Evolutionary conservation across 2,329 filamentous ascomycete species (phyloP).

Genomic region (Boeremia exigua): DNA sequence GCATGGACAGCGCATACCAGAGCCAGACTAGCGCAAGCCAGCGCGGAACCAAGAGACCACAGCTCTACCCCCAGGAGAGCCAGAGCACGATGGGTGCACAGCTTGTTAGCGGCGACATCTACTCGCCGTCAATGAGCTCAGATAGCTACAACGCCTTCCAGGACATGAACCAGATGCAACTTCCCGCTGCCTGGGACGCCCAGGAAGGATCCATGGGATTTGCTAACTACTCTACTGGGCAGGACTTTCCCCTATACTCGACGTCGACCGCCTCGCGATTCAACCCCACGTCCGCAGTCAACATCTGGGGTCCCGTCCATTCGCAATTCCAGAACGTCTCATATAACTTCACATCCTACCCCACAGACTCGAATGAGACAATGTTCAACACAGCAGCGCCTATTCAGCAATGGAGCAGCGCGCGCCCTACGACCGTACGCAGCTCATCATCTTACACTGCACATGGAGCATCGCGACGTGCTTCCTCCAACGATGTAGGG

Average conservation of each 20-base stretch:
- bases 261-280: constrained; percentile 33
- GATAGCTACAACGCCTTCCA: constrained; percentile 44
- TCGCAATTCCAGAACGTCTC: constrained; percentile 34
- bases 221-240: constrained; percentile 48
- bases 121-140: constrained; percentile 47
- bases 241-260: constrained; percentile 43
- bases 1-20: constrained; percentile 53
- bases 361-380: constrained; percentile 25
- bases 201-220: constrained; percentile 41
- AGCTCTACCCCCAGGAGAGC: constrained; percentile 40
- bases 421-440: constrained; percentile 29
- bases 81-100: constrained; percentile 37
- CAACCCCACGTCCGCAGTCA: constrained; percentile 26
- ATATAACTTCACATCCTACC: constrained; percentile 37
- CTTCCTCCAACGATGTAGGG: constrained; percentile 32
- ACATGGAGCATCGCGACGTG: constrained; percentile 29
- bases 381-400: constrained; percentile 30
- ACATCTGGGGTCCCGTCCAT: constrained; percentile 35
- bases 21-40: constrained; percentile 48
- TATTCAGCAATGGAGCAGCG: constrained; percentile 31
- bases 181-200: constrained; percentile 41
- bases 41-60: constrained; percentile 36
- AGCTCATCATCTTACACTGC: constrained; percentile 38
- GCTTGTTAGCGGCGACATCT: constrained; percentile 40
- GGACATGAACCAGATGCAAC: constrained; percentile 45